Evolutionary conservation across 768 basidiomycete species (phyloP).

Genomic region (button mushroom (Agaricus bisporus)): DNA sequence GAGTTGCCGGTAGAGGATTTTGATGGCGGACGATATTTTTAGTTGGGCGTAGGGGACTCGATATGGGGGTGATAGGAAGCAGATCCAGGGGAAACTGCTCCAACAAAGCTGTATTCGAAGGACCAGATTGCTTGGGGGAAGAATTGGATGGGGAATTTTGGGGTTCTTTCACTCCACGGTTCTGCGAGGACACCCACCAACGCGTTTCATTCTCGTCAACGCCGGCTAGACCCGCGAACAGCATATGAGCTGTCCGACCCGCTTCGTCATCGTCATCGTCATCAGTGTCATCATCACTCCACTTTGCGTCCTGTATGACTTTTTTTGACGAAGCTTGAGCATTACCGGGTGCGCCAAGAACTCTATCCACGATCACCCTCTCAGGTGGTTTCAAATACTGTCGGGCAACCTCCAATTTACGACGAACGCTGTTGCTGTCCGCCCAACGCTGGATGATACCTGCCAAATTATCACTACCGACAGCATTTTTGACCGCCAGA

Average conservation of each 20-base stretch:
- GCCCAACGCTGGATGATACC: constrained; percentile 51
- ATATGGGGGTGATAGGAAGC: not conserved
- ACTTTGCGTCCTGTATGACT: constrained; percentile 10
- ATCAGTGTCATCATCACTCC: constrained; percentile 27
- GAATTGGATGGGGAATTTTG: constrained; percentile 2
- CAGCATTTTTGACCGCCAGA: constrained; percentile 57
- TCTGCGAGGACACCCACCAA: constrained; percentile 24
- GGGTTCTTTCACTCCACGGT: constrained; percentile 5
- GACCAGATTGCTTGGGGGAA: not conserved
- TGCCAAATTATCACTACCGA: constrained; percentile 41
- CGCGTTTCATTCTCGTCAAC: constrained; percentile 27
- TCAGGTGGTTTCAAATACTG: constrained; percentile 34
- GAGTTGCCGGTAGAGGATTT: not conserved
- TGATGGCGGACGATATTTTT: not conserved
- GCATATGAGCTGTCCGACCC: constrained; percentile 46
- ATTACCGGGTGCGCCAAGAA: constrained; percentile 16
- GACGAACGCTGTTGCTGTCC: constrained; percentile 36
- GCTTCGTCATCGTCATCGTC: constrained; percentile 38
- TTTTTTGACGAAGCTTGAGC: not conserved
- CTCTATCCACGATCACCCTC: constrained; percentile 27
- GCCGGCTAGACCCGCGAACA: constrained; percentile 43
- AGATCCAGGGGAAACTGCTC: not conserved
- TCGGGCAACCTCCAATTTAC: constrained; percentile 39
- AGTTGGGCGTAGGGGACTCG: not conserved
- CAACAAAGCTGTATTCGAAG: not conserved